Evolutionary conservation across 2,329 filamentous ascomycete species (phyloP), one percentile per base, ranked within the genome.

Genomic region (Fusarium sp.): DNA sequence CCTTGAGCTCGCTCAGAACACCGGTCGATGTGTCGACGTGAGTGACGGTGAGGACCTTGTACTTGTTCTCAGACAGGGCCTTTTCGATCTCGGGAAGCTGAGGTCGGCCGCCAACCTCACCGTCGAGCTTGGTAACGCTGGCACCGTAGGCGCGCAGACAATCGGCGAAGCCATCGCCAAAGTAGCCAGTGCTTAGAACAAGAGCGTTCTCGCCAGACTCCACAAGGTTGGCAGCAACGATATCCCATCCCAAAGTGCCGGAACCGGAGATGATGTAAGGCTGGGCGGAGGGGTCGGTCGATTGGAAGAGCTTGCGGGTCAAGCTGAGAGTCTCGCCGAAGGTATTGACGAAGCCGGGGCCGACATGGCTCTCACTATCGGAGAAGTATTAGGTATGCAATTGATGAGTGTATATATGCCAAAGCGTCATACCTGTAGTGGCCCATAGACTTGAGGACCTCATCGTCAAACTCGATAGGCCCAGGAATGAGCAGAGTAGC

Each of bases 401-500:
- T 29, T n/a, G 32, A 49, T 47, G 33, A 47, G 14, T 11, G 36
- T n/a, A 15, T 15, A 15, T 15, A 15, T 37, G 27, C 21, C 33
- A 27, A 35, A 36, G 19, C 19, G 35, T 67, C 66, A 53, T 51
- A 79, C 90, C 91, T 94, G 80, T 90, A 96, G 79, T 97, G 93
- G 81, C 90, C 89, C 94, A 97, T 97, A 60, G 93, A 92, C 77
- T 93, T 86, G 48, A 97, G 87, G 59, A 98, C 94, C 43, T 88
- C 93, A 94, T 98, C 94, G 76, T 97, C 94, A 74, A 97, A 97
- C 81, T 98, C 94, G 77, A 98, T 96, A 72, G 95, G 95, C 64
- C 95, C 95, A 45, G 95, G 95, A 73, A 99, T 98, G 79, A 99
- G 87, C 78, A 99, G 83, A 52, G 94, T 89, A 38, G 86, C 78